Percentiles rank a stretch among this genome's conserved stretches.
Evolutionary conservation across 768 basidiomycete genomes (phyloP).

Genomic region (Guyanaporus albipodus): DNA sequence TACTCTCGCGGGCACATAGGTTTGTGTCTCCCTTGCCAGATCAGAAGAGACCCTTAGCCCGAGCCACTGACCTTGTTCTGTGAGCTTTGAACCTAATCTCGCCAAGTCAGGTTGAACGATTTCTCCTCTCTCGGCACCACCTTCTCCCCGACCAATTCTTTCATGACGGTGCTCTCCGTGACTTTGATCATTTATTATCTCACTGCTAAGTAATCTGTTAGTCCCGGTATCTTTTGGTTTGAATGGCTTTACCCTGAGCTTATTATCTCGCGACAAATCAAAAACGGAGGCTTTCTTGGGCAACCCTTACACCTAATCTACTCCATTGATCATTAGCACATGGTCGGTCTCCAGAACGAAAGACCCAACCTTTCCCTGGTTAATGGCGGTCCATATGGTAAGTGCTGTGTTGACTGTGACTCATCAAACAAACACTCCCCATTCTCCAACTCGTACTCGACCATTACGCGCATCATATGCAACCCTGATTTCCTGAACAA

Average conservation of each 20-base stretch:
- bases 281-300: background rate
- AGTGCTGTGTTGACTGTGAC: no score
- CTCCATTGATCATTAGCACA: background rate
- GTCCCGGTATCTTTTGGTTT: background rate
- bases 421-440: background rate
- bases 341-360: no score
- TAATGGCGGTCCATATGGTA: no score
- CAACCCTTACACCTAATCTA: background rate
- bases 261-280: background rate
- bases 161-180: background rate
- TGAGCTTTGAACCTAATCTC: background rate
- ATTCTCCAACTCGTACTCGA: no score
- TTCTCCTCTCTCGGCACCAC: background rate
- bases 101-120: background rate
- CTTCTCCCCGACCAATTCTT: background rate
- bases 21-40: background rate
- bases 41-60: background rate
- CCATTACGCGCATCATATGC: no score
- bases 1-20: background rate
- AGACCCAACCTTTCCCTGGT: background rate
- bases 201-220: background rate
- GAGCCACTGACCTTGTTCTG: no score
- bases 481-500: background rate
- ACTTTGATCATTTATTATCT: background rate
- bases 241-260: background rate